phyloP scores from a whole-genome alignment of 352 stramenopile species.

The Phytopythium boreale region DNA sequence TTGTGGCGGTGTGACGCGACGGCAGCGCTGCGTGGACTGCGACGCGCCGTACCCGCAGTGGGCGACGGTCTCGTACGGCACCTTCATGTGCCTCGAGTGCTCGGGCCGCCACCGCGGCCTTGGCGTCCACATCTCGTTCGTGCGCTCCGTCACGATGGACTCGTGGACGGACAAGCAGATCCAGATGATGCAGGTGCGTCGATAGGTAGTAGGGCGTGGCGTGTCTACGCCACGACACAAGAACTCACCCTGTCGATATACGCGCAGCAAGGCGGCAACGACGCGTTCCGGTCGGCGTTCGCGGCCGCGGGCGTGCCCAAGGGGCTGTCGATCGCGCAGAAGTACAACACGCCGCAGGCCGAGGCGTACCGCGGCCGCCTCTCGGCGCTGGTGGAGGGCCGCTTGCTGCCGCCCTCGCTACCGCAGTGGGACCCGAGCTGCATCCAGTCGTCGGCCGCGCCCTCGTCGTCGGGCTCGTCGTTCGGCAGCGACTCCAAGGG shows the following conservation, averaged over 20 bases:
- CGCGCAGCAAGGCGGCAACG: slow-evolving; percentile 59
- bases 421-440: slow-evolving; percentile 62
- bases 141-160: slow-evolving; percentile 86
- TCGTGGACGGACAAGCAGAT: slow-evolving; percentile 88
- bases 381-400: slow-evolving; percentile 61
- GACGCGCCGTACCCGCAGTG: slow-evolving; percentile 92
- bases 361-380: slow-evolving; percentile 67
- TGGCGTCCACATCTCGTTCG: slow-evolving; percentile 93
- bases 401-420: slow-evolving; percentile 33
- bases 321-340: slow-evolving; percentile 73
- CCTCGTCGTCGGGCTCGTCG: slow-evolving; percentile 35
- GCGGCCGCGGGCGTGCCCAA: slow-evolving; percentile 59
- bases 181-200: slow-evolving; percentile 69
- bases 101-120: slow-evolving; percentile 90
- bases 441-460: slow-evolving; percentile 17
- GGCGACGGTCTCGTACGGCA: slow-evolving; percentile 93
- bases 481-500: slow-evolving; percentile 50
- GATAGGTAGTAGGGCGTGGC: too few relatives aligned
- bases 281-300: slow-evolving; percentile 66
- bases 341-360: slow-evolving; percentile 83
- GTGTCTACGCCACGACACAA: too few relatives aligned
- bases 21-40: slow-evolving; percentile 92
- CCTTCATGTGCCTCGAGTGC: slow-evolving; percentile 96
- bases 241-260: too few relatives aligned
- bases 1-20: slow-evolving; percentile 9